These are phyloP conservation scores for Diplodia scrobiculata DNA, from an alignment of 2,329 filamentous ascomycete species.

Conservation along the genomic window DNA sequence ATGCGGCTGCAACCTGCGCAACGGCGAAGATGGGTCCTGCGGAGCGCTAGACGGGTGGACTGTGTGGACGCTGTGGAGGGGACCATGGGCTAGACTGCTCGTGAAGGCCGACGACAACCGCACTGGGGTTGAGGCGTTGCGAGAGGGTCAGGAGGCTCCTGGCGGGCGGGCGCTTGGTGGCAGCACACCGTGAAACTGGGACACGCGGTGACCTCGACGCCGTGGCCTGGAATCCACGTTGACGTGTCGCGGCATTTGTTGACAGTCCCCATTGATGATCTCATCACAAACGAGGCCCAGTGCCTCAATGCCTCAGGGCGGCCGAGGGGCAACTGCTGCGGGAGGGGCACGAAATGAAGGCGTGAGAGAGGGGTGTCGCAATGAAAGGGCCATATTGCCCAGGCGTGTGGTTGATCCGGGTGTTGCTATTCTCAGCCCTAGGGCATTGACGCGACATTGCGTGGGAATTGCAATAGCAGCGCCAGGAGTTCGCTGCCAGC, in stretches of 20 bases:
- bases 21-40: constrained; percentile 27
- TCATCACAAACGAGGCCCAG: background rate
- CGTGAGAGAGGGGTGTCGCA: background rate
- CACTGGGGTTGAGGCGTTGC: background rate
- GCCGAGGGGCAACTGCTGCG: background rate
- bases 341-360: constrained; percentile 14
- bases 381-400: constrained; percentile 7
- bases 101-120: constrained; percentile 14
- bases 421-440: constrained; percentile 23
- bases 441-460: constrained; percentile 26
- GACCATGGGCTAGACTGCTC: constrained; percentile 14
- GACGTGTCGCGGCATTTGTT: constrained; percentile 28
- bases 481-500: constrained; percentile 10
- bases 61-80: constrained; percentile 29
- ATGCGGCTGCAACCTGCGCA: constrained; percentile 9
- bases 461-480: constrained; percentile 9
- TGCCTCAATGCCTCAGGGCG: background rate
- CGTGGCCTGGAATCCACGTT: constrained; percentile 6
- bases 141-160: constrained; percentile 1
- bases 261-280: constrained; percentile 16
- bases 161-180: background rate
- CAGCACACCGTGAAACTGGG: constrained; percentile 18
- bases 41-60: constrained; percentile 24
- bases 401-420: constrained; percentile 22
- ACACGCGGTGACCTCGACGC: constrained; percentile 3